A percentile compares a stretch with the other conserved stretches of the same genome.
These are phyloP conservation scores for Secale cereale DNA, from an alignment of 176 grass and related monocot genomes.

Conservation along the genomic window DNA sequence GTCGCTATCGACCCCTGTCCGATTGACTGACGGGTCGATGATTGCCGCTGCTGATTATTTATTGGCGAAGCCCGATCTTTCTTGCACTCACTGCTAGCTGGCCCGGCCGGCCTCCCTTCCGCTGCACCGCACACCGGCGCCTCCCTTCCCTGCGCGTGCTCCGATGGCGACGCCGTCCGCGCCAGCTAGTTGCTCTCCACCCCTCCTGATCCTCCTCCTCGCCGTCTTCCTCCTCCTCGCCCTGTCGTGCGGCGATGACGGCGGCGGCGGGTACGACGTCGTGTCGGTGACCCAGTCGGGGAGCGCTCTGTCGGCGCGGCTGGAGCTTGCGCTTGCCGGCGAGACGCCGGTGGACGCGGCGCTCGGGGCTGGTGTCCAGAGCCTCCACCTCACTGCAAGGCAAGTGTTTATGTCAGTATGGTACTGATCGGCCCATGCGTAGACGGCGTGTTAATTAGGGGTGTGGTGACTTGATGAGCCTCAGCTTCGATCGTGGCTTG, in stretches of 20 bases:
- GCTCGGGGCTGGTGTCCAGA: slow-evolving; percentile 43
- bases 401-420: neutral
- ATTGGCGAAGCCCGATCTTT: neutral
- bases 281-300: neutral
- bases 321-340: slow-evolving; percentile 47
- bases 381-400: slow-evolving; percentile 58
- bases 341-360: neutral
- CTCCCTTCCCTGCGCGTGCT: neutral
- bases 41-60: neutral
- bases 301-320: slow-evolving; percentile 38
- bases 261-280: slow-evolving; percentile 44
- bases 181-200: neutral
- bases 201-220: neutral
- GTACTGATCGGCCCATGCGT: too few species aligned
- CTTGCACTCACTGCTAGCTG: neutral
- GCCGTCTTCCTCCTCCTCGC: neutral
- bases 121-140: neutral
- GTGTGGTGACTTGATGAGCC: neutral
- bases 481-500: neutral
- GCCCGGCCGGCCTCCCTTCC: neutral
- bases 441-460: neutral
- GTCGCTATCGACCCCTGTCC: neutral
- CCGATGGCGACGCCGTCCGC: slow-evolving; percentile 2
- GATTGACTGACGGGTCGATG: neutral
- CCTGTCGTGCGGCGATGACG: neutral